These are phyloP conservation scores for Fusarium sacchari DNA, from an alignment of 2,329 filamentous ascomycete species.

Conservation along the genomic window DNA sequence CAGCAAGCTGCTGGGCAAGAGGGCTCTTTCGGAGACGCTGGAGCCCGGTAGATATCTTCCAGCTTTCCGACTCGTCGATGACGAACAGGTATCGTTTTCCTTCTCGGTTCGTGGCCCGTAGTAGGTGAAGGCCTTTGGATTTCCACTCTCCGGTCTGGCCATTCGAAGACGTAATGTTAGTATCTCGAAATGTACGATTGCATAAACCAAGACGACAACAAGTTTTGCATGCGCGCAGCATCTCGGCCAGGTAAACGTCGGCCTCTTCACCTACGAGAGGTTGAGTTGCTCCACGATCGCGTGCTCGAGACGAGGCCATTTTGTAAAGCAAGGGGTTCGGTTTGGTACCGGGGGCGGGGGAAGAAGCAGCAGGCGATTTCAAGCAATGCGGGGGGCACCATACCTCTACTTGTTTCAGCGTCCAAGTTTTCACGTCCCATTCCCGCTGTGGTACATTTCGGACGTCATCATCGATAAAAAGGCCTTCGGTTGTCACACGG, in stretches of 20 bases:
- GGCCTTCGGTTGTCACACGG: slow-evolving; percentile 89
- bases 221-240: slow-evolving; percentile 72
- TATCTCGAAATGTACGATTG: slow-evolving; percentile 56
- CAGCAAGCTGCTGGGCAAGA: slow-evolving; percentile 68
- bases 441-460: slow-evolving; percentile 92
- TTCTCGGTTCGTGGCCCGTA: slow-evolving; percentile 73
- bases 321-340: slow-evolving; percentile 58
- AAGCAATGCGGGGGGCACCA: slow-evolving; percentile 77
- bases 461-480: slow-evolving; percentile 97
- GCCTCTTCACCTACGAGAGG: slow-evolving; percentile 71
- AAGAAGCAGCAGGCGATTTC: slow-evolving; percentile 55
- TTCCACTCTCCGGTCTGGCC: slow-evolving; percentile 65
- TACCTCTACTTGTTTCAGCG: slow-evolving; percentile 90
- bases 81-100: slow-evolving; percentile 74
- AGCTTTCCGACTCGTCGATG: slow-evolving; percentile 70
- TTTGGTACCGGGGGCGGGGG: slow-evolving; percentile 52
- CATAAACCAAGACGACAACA: slow-evolving; percentile 67
- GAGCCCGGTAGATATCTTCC: slow-evolving; percentile 73
- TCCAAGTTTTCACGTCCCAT: slow-evolving; percentile 99
- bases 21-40: slow-evolving; percentile 69
- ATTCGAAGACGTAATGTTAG: slow-evolving; percentile 52
- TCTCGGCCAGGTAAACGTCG: slow-evolving; percentile 69
- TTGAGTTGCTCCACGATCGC: slow-evolving; percentile 61
- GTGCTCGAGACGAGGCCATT: slow-evolving; percentile 57
- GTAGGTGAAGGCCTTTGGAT: slow-evolving; percentile 66